phyloP scores from a whole-genome alignment of 73 alveolate genomes.

The Symbiodinium pilosum region DNA sequence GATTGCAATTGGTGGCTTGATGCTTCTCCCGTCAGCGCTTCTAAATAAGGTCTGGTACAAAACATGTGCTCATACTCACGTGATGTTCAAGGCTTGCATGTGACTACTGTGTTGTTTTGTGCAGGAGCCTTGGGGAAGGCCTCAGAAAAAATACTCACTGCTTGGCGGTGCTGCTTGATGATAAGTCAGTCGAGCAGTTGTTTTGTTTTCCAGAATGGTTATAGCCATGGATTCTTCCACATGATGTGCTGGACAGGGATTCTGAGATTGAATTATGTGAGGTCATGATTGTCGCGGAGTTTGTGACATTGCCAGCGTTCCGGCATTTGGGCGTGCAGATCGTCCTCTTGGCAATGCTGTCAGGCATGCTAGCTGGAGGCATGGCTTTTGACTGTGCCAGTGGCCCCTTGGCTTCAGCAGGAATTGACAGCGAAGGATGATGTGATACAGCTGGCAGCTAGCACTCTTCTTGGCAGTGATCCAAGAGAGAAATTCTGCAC shows the following conservation, averaged over 20 bases:
- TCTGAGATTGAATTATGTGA: background rate
- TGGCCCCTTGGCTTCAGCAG: background rate
- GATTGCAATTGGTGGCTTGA: background rate
- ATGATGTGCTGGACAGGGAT: no score
- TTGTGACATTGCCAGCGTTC: background rate
- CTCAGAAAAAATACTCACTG: background rate
- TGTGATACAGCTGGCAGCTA: background rate
- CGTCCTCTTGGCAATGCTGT: background rate
- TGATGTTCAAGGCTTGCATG: background rate
- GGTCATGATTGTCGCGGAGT: conserved; percentile 5
- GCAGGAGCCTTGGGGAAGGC: background rate
- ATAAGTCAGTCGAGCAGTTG: no score
- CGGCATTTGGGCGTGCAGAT: background rate
- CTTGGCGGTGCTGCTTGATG: background rate
- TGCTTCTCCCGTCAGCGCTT: background rate
- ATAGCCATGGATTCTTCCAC: no score
- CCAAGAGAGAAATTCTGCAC: no score
- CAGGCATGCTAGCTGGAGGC: background rate
- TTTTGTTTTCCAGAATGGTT: no score
- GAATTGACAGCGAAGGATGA: background rate
- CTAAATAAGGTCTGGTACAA: background rate
- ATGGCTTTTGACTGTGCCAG: background rate
- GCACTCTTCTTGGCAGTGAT: no score
- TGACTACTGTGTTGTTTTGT: background rate
- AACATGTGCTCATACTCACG: background rate